Evolutionary conservation across 2,329 filamentous ascomycete species (phyloP).

Genomic region (Fusarium sp.): DNA sequence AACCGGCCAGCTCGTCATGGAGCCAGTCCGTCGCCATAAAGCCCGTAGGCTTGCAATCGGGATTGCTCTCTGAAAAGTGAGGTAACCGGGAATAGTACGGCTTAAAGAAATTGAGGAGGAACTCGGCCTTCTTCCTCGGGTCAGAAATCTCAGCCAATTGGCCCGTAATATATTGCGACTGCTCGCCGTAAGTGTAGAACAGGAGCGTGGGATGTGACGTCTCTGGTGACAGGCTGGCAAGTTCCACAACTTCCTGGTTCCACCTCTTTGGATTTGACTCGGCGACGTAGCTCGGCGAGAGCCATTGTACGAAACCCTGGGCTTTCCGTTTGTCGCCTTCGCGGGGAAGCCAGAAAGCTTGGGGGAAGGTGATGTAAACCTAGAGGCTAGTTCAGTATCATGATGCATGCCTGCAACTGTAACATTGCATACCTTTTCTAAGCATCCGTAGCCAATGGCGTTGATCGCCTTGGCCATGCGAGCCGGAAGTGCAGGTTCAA

Average conservation of each 20-base stretch:
- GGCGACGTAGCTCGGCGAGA: slow-evolving; percentile 77
- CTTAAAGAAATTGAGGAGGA: slow-evolving; percentile 77
- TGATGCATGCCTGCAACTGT: background rate
- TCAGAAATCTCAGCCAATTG: slow-evolving; percentile 59
- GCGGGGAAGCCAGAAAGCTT: slow-evolving; percentile 78
- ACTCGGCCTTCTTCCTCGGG: slow-evolving; percentile 65
- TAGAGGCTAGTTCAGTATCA: slow-evolving; percentile 35
- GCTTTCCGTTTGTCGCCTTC: slow-evolving; percentile 61
- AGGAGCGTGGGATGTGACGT: slow-evolving; percentile 84
- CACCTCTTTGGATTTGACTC: slow-evolving; percentile 75
- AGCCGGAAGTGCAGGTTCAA: slow-evolving; percentile 72
- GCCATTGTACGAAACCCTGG: slow-evolving; percentile 83
- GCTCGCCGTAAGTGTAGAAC: slow-evolving; percentile 83
- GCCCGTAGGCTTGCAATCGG: slow-evolving; percentile 74
- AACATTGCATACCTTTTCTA: slow-evolving; percentile 74
- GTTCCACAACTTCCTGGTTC: slow-evolving; percentile 84
- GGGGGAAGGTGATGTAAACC: slow-evolving; percentile 79
- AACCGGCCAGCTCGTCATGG: slow-evolving; percentile 83
- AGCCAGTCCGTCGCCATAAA: slow-evolving; percentile 84
- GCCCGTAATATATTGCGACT: slow-evolving; percentile 69
- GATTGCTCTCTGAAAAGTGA: slow-evolving; percentile 69
- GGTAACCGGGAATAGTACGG: slow-evolving; percentile 86
- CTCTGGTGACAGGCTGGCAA: slow-evolving; percentile 74
- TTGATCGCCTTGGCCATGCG: slow-evolving; percentile 73
- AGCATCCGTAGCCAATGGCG: slow-evolving; percentile 78